Conservation (phyloP, 495 filamentous ascomycete genomes). For the Xylona heveae region DNA sequence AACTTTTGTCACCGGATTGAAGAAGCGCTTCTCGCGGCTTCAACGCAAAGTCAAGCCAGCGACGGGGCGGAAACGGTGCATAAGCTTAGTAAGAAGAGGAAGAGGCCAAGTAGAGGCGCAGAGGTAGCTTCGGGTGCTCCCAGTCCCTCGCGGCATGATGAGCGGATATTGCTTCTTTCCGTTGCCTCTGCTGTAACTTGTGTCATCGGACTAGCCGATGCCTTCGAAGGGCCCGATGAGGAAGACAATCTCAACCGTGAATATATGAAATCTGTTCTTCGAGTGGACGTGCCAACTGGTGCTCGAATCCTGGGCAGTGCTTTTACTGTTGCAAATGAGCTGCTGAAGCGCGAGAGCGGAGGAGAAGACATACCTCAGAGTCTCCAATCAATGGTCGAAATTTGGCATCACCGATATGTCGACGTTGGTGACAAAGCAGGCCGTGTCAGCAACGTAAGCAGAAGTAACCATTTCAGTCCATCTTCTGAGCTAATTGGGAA, state of each 20-base stretch:
- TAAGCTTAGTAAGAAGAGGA: too few relatives aligned
- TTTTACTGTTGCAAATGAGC: conserved; percentile 4
- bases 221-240: not conserved
- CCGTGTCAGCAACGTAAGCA: conserved; percentile 21
- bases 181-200: too few relatives aligned
- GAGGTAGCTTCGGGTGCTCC: too few relatives aligned
- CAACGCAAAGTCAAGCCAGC: too few relatives aligned
- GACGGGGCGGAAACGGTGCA: too few relatives aligned
- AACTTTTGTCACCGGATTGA: conserved; percentile 17
- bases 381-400: conserved; percentile 18
- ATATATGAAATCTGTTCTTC: conserved; percentile 4
- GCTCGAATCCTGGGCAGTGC: conserved; percentile 1
- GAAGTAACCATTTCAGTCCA: not conserved
- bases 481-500: not conserved
- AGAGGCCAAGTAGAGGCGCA: too few relatives aligned
- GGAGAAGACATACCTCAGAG: too few relatives aligned
- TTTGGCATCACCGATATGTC: conserved; percentile 25
- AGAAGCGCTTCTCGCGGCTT: not conserved
- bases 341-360: conserved; percentile 20
- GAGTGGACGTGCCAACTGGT: not conserved
- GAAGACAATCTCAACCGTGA: not conserved
- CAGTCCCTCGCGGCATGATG: too few relatives aligned
- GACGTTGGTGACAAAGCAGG: conserved; percentile 19
- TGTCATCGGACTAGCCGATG: not conserved
- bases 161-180: too few relatives aligned